Base-by-base conservation (phyloP, 1,139 yeast species). In the Blastobotrys serpentis region DNA sequence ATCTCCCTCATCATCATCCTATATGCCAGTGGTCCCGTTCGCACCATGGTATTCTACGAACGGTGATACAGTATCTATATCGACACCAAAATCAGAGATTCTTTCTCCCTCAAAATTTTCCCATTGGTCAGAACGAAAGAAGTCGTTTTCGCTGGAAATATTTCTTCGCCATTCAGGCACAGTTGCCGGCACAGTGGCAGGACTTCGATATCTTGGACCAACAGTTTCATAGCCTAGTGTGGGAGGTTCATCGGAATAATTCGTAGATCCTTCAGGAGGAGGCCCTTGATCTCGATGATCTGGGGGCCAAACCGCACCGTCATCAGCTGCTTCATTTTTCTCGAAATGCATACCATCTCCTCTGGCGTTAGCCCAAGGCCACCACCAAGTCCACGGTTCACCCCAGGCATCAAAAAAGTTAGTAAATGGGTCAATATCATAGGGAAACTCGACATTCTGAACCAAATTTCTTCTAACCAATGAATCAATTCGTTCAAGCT, bases 61-160 rank as follows among this genome's bases (percentile, higher is more conserved):
- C n/a, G 38, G 39, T n/a, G 33, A 39, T 4, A 45, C 63, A 50
- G 56, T 65, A 58, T 82, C 88, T 3, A 81, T 55, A 63, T 90
- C 97, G 1, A 92, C 98, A 1, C 98, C 98, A 64, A 80, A 89
- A 66, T 88, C 96, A 40, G 76, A 76, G 46, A 92, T 69, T 3
- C 78, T 76, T 60, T 90, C 98, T 6, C 98, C 98, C 65, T 84
- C 75, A 42, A 77, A 83, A 61, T 87, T 89, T 51, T 69, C 69
- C 96, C 96, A 90, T 44, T 78, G 73, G 18, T 66, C 72, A 21
- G 85, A 66, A 7, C 64, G 59, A 56, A 66, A 72, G 50, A 65
- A 70, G 22, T 65, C 71, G 42, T 63, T 57, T 13, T 56, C 55
- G 5, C 49, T 13, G 11, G 47, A 46, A 11, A 48, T 46, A 8